Evolutionary conservation across 2,329 filamentous ascomycete genomes (phyloP).

Genomic region (Fusarium illudens): DNA sequence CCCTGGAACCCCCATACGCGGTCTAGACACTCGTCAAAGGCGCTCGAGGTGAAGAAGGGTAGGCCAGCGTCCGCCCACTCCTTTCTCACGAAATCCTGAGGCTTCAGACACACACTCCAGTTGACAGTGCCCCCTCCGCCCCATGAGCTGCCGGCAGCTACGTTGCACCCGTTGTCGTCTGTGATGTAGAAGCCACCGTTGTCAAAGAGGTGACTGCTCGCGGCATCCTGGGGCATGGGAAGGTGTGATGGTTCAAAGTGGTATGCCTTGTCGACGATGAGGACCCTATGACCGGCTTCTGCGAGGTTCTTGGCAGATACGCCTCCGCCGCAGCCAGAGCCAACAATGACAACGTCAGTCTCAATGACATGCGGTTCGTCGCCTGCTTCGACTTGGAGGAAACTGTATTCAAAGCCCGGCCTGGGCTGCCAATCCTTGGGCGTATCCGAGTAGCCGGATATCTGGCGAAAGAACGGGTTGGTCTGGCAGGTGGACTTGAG

Average conservation of each 20-base stretch:
- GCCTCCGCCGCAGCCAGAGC: constrained; percentile 85
- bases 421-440: constrained; percentile 61
- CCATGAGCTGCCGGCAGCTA: constrained; percentile 77
- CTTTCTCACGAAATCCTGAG: constrained; percentile 77
- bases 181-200: constrained; percentile 66
- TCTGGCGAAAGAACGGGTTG: constrained; percentile 60
- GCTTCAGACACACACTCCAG: constrained; percentile 74
- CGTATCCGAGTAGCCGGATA: constrained; percentile 66
- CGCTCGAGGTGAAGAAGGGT: constrained; percentile 74
- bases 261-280: constrained; percentile 86
- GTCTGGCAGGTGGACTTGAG: constrained; percentile 65
- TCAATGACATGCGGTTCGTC: constrained; percentile 67
- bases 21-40: constrained; percentile 82
- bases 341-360: constrained; percentile 85
- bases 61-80: constrained; percentile 81
- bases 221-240: constrained; percentile 75
- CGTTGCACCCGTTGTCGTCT: constrained; percentile 65
- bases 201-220: constrained; percentile 72
- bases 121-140: constrained; percentile 91
- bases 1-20: constrained; percentile 83
- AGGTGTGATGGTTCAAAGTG: constrained; percentile 76
- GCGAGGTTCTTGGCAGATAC: constrained; percentile 84
- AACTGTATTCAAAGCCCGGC: constrained; percentile 64
- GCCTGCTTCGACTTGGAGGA: constrained; percentile 63
- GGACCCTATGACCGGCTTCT: constrained; percentile 76